Conservation (phyloP, 2,329 filamentous ascomycete genomes). For the Trichoderma sp. region DNA sequence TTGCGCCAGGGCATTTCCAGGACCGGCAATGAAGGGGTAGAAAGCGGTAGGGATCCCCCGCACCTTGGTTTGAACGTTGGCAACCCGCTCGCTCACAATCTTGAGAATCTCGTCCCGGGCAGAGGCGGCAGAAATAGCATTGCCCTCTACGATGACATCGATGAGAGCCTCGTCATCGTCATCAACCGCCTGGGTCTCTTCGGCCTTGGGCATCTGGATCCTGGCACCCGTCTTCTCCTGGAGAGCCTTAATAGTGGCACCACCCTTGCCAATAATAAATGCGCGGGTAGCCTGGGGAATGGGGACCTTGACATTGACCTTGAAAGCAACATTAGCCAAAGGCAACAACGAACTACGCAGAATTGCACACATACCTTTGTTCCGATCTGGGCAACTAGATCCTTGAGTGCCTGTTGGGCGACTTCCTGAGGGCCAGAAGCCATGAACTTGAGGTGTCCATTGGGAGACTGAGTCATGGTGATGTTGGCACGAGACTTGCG, state of each 20-base stretch:
- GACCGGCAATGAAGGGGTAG: conserved; percentile 90
- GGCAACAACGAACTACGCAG: background rate
- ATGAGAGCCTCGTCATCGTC: conserved; percentile 79
- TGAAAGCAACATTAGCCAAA: conserved; percentile 1
- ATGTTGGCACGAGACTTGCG: conserved; percentile 85
- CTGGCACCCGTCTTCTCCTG: conserved; percentile 86
- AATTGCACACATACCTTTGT: conserved; percentile 61
- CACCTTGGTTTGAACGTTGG: conserved; percentile 77
- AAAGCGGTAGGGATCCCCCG: conserved; percentile 86
- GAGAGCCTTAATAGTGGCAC: conserved; percentile 84
- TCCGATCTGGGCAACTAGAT: conserved; percentile 84
- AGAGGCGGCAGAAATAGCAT: conserved; percentile 80
- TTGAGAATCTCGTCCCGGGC: conserved; percentile 80
- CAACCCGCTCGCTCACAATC: conserved; percentile 82
- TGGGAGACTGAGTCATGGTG: conserved; percentile 70
- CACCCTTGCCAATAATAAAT: conserved; percentile 90
- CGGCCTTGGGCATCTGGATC: conserved; percentile 83
- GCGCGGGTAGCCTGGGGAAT: conserved; percentile 81
- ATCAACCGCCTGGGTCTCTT: conserved; percentile 58
- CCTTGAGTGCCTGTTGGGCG: conserved; percentile 84
- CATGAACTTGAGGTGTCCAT: conserved; percentile 75
- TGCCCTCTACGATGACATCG: conserved; percentile 86
- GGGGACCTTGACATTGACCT: conserved; percentile 66
- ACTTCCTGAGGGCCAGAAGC: conserved; percentile 80
- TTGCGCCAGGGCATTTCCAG: conserved; percentile 65